These are phyloP conservation scores for Fraxinus americana DNA, from an alignment of 257 asterid genomes.

Conservation along the genomic window DNA sequence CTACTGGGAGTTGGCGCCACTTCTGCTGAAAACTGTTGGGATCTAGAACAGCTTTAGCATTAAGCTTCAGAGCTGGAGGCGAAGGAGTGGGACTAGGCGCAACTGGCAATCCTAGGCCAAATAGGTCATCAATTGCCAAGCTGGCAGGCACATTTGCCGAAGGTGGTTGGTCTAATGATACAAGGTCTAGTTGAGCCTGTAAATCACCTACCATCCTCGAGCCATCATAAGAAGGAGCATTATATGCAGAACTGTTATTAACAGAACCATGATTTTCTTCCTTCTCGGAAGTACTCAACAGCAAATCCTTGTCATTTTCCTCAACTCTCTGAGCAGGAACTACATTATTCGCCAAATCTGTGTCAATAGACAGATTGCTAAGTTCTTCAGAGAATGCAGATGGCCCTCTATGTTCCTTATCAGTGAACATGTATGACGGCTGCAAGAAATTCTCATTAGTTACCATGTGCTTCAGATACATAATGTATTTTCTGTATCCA, in stretches of 20 bases:
- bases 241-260: slow-evolving; percentile 73
- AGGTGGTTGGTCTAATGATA: slow-evolving; percentile 68
- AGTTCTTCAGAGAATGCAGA: slow-evolving; percentile 92
- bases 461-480: slow-evolving; percentile 14
- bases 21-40: slow-evolving; percentile 86
- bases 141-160: slow-evolving; percentile 42
- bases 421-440: slow-evolving; percentile 99
- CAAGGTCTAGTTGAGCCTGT: slow-evolving; percentile 63
- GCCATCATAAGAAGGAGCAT: slow-evolving; percentile 67
- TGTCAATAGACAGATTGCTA: slow-evolving; percentile 61
- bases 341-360: slow-evolving; percentile 58
- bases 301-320: slow-evolving; percentile 90
- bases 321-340: slow-evolving; percentile 72
- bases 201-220: slow-evolving; percentile 44
- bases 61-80: slow-evolving; percentile 64
- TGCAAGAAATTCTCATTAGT: slow-evolving; percentile 42
- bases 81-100: slow-evolving; percentile 50
- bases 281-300: slow-evolving; percentile 76
- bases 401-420: slow-evolving; percentile 95
- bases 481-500: neutral
- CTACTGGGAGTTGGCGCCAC: slow-evolving; percentile 87
- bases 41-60: slow-evolving; percentile 71
- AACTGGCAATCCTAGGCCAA: slow-evolving; percentile 75
- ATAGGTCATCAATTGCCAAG: slow-evolving; percentile 84
- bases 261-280: slow-evolving; percentile 65